These are phyloP conservation scores for Lasiodiplodia theobromae DNA, from an alignment of 2,329 filamentous ascomycete species.

Conservation along the genomic window DNA sequence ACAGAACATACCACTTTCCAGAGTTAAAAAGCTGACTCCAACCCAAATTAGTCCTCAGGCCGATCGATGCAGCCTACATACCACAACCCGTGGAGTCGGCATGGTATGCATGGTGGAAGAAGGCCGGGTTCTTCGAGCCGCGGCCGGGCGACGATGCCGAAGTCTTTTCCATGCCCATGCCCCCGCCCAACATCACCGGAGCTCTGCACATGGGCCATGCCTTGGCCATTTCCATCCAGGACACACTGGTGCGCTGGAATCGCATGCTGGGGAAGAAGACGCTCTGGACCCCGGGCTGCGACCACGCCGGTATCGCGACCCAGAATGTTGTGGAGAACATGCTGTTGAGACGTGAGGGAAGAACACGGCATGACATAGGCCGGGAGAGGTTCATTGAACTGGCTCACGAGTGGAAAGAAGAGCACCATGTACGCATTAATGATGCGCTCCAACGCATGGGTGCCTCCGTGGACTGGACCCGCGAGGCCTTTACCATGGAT, in stretches of 20 bases:
- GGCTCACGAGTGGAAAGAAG: conserved; percentile 94
- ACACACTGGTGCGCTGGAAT: conserved; percentile 86
- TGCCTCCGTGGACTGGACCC: conserved; percentile 89
- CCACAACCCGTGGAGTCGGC: conserved; percentile 89
- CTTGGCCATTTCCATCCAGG: conserved; percentile 84
- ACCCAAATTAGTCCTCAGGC: no score
- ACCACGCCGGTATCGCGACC: conserved; percentile 95
- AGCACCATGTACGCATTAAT: conserved; percentile 88
- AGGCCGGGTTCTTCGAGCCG: conserved; percentile 90
- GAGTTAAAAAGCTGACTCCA: no score
- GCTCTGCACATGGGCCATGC: conserved; percentile 93
- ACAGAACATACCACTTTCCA: no score
- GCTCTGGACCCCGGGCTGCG: conserved; percentile 87
- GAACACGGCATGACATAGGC: conserved; percentile 91
- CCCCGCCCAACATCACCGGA: conserved; percentile 95
- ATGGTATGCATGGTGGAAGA: conserved; percentile 98
- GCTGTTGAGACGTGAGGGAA: conserved; percentile 84
- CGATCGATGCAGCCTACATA: conserved; percentile 70
- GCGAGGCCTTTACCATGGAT: conserved; percentile 97
- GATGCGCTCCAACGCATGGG: conserved; percentile 83
- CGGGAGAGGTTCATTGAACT: conserved; percentile 78
- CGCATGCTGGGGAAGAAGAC: conserved; percentile 90
- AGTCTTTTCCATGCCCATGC: conserved; percentile 89
- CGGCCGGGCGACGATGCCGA: conserved; percentile 78
- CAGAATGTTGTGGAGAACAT: conserved; percentile 98